A percentile compares a stretch with the other conserved stretches of the same genome.
These are phyloP conservation scores for Neurospora intermedia DNA, from an alignment of 495 filamentous ascomycete species.

Conservation along the genomic window DNA sequence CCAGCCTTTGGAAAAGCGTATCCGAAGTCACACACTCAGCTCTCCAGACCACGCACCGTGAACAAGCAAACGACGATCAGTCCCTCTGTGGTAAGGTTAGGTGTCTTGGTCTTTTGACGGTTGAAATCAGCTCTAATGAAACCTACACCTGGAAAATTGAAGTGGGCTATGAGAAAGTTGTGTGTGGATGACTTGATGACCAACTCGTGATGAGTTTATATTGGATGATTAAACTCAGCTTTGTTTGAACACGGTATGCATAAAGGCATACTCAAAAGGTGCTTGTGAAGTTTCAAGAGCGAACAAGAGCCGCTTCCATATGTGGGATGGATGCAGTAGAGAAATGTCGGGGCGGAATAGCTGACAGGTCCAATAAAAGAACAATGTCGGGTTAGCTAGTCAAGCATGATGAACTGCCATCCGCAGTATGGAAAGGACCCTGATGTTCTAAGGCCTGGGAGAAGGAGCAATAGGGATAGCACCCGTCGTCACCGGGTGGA, in stretches of 20 bases:
- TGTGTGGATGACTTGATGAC: background rate
- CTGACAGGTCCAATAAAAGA: conserved; percentile 7
- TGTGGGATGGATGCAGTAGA: conserved; percentile 4
- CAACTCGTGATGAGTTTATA: background rate
- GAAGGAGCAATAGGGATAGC: background rate
- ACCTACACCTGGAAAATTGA: background rate
- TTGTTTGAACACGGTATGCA: background rate
- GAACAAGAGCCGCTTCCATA: conserved; percentile 5
- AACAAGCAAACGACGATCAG: background rate
- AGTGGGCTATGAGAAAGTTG: background rate
- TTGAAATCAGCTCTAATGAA: background rate
- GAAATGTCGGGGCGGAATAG: conserved; percentile 3
- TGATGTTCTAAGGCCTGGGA: background rate
- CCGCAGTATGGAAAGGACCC: background rate
- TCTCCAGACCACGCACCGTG: background rate
- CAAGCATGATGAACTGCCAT: background rate
- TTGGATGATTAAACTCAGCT: background rate
- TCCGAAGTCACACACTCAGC: background rate
- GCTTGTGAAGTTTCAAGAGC: background rate
- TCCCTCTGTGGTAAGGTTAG: background rate
- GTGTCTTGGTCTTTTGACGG: background rate
- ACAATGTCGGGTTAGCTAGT: background rate
- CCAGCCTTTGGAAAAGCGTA: background rate
- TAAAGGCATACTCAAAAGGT: background rate
- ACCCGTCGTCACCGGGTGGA: background rate